These are phyloP conservation scores for Pythium guiyangense DNA, from an alignment of 352 stramenopile genomes.

Conservation along the genomic window DNA sequence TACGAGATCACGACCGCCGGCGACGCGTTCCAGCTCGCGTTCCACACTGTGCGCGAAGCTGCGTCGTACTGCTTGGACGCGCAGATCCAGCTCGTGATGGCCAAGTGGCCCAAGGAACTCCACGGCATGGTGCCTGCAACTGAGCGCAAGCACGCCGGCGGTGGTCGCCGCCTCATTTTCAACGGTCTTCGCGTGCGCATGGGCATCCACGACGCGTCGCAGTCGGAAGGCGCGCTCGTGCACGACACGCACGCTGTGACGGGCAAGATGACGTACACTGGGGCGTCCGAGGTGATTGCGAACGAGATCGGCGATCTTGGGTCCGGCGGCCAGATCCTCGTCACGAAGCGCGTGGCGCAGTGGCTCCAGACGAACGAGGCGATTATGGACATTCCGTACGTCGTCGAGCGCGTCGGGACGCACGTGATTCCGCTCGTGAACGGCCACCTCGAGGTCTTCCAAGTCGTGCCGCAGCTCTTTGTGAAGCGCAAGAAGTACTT, in stretches of 20 bases:
- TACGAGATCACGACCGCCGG: constrained; percentile 79
- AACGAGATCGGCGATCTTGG: constrained; percentile 61
- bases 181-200: constrained; percentile 67
- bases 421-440: constrained; percentile 41
- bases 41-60: constrained; percentile 58
- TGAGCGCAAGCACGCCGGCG: constrained; percentile 27
- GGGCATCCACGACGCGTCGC: constrained; percentile 57
- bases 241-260: constrained; percentile 57
- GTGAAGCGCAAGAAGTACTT: constrained; percentile 16
- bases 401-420: constrained; percentile 44
- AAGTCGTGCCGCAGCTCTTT: constrained; percentile 26
- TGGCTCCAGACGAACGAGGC: constrained; percentile 40
- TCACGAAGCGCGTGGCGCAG: constrained; percentile 50
- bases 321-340: constrained; percentile 62
- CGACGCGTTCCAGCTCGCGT: constrained; percentile 72
- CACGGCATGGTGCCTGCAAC: constrained; percentile 46
- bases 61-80: constrained; percentile 66
- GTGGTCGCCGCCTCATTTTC: constrained; percentile 26
- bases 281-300: constrained; percentile 55
- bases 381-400: constrained; percentile 33
- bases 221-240: constrained; percentile 45
- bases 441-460: constrained; percentile 34
- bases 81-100: constrained; percentile 46
- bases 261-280: constrained; percentile 62
- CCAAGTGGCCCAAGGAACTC: constrained; percentile 56